Conservation (phyloP, 192 early-diverging fungal genomes). For the Oehlia diaphana region DNA sequence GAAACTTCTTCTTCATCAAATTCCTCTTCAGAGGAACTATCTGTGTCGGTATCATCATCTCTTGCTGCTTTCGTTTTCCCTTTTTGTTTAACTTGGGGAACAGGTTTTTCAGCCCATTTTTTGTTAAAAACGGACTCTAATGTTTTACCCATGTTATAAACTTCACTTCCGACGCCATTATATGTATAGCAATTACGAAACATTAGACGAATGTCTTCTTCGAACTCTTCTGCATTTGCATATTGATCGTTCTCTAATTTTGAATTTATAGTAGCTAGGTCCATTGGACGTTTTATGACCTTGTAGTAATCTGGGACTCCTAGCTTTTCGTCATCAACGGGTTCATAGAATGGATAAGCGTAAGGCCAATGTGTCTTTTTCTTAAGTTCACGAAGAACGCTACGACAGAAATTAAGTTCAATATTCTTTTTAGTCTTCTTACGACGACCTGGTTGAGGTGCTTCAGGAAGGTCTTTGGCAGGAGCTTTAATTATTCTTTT, state of each 20-base stretch:
- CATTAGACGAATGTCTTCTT: slow-evolving; percentile 67
- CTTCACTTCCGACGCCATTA: slow-evolving; percentile 57
- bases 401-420: slow-evolving; percentile 65
- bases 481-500: neutral
- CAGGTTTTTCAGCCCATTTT: slow-evolving; percentile 57
- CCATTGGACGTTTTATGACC: slow-evolving; percentile 82
- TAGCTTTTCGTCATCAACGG: slow-evolving; percentile 84
- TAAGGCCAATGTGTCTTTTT: slow-evolving; percentile 69
- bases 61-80: slow-evolving; percentile 25
- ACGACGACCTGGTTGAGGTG: slow-evolving; percentile 28
- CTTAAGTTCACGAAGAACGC: slow-evolving; percentile 63
- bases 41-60: slow-evolving; percentile 28
- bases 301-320: slow-evolving; percentile 85
- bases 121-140: slow-evolving; percentile 67
- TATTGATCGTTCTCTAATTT: slow-evolving; percentile 68
- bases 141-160: slow-evolving; percentile 63
- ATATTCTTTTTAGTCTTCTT: slow-evolving; percentile 47
- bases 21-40: slow-evolving; percentile 35
- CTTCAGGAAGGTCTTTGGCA: slow-evolving; percentile 49
- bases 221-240: slow-evolving; percentile 56
- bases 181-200: slow-evolving; percentile 78
- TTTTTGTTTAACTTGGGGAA: slow-evolving; percentile 32
- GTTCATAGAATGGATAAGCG: slow-evolving; percentile 72
- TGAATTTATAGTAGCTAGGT: slow-evolving; percentile 64
- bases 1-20: slow-evolving; percentile 33